Conservation (phyloP, 1,139 yeast species). For the Scheffersomyces titani region DNA sequence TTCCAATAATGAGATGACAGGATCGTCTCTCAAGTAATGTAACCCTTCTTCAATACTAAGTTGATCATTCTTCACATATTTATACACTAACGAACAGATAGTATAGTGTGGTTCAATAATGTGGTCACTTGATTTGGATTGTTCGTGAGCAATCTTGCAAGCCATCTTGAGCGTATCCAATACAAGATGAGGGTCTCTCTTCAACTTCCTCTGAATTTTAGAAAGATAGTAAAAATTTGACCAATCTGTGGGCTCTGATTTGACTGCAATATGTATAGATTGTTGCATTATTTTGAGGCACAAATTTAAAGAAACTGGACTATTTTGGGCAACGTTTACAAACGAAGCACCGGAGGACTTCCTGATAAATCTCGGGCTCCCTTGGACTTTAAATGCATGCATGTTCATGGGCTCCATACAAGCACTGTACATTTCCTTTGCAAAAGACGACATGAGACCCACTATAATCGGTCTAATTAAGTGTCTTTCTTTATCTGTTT, state of each 20-base stretch:
- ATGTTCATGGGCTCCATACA: slow-evolving; percentile 68
- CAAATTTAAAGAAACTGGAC: slow-evolving; percentile 23
- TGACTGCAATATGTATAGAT: slow-evolving; percentile 45
- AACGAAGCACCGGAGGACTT: slow-evolving; percentile 25
- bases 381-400: slow-evolving; percentile 48
- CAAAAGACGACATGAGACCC: slow-evolving; percentile 56
- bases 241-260: slow-evolving; percentile 59
- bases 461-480: slow-evolving; percentile 36
- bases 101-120: slow-evolving; percentile 76
- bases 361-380: slow-evolving; percentile 35
- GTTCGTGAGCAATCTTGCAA: slow-evolving; percentile 40
- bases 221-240: slow-evolving; percentile 56
- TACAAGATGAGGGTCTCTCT: slow-evolving; percentile 26
- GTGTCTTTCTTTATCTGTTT: slow-evolving; percentile 14
- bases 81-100: slow-evolving; percentile 59
- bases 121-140: slow-evolving; percentile 49
- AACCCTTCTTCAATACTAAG: slow-evolving; percentile 40
- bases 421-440: slow-evolving; percentile 64
- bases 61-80: slow-evolving; percentile 44
- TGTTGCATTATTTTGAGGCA: slow-evolving; percentile 40
- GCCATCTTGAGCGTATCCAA: slow-evolving; percentile 43
- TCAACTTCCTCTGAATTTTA: slow-evolving; percentile 57
- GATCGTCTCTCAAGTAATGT: slow-evolving; percentile 36
- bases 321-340: slow-evolving; percentile 21
- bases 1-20: slow-evolving; percentile 17